These are phyloP conservation scores for Mycosphaerella arachidis DNA, from an alignment of 2,329 filamentous ascomycete species.

Conservation along the genomic window DNA sequence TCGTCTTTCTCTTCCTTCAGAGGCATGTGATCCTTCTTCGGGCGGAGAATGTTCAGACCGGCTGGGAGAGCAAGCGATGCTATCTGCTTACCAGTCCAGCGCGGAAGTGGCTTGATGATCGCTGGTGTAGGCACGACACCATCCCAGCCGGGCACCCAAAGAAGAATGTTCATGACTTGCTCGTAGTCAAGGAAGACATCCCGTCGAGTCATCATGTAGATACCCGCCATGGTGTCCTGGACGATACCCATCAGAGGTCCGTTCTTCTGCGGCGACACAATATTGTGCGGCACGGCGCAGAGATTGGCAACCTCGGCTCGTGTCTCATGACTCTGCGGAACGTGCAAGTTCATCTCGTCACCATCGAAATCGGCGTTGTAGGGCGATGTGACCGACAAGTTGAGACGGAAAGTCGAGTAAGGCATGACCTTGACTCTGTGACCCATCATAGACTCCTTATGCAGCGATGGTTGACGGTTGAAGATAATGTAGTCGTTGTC, in stretches of 20 bases:
- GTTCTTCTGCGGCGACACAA: constrained; percentile 96
- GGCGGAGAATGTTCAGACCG: constrained; percentile 67
- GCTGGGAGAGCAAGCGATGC: constrained; percentile 87
- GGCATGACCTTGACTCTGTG: constrained; percentile 97
- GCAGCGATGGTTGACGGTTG: constrained; percentile 97
- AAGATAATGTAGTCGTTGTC: constrained; percentile 98
- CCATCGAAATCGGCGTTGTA: constrained; percentile 99
- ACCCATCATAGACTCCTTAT: constrained; percentile 99
- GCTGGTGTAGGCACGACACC: constrained; percentile 87
- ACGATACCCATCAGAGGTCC: constrained; percentile 99
- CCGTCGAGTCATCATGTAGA: constrained; percentile 92
- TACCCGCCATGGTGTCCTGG: constrained; percentile 91
- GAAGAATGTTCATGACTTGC: constrained; percentile 90
- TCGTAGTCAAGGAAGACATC: constrained; percentile 89
- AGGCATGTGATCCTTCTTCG: constrained; percentile 28
- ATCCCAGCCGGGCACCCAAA: constrained; percentile 98
- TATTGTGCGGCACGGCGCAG: constrained; percentile 96
- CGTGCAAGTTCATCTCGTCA: constrained; percentile 99
- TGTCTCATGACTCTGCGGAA: constrained; percentile 95
- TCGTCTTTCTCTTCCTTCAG: constrained; percentile 50
- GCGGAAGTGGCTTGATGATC: constrained; percentile 85
- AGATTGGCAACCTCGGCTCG: constrained; percentile 90
- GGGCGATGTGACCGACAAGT: constrained; percentile 93
- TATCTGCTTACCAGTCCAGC: constrained; percentile 98
- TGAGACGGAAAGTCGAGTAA: constrained; percentile 96